Evolutionary conservation across 225 moss, liverwort and hornwort species (phyloP).

Genomic region (Rhytidiadelphus loreus): DNA sequence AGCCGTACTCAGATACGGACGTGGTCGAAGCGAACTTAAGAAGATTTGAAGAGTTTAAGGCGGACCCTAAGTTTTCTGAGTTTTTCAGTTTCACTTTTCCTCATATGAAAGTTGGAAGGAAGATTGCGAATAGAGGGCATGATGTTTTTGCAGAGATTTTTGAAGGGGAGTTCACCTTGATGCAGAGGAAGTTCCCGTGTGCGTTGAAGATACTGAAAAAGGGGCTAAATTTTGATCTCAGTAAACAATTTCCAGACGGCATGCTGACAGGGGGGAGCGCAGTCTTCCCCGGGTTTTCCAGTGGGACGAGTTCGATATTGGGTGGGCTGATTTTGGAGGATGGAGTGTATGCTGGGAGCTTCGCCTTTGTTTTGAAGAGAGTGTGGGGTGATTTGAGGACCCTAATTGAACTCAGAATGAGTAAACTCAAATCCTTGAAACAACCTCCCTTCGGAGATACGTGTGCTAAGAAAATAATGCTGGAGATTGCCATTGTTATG

Average conservation of each 20-base stretch:
- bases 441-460: neutral
- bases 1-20: neutral
- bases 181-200: neutral
- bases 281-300: neutral
- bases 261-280: neutral
- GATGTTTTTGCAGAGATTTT: neutral
- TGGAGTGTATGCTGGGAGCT: neutral
- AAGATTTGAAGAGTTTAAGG: neutral
- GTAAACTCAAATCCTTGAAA: neutral
- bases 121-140: fast-evolving
- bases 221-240: neutral
- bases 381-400: neutral
- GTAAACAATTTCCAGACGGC: neutral
- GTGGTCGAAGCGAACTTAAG: neutral
- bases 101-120: neutral
- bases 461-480: neutral
- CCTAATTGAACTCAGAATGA: neutral
- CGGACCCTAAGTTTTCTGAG: neutral
- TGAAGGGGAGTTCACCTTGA: neutral
- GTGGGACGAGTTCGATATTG: neutral
- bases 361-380: neutral
- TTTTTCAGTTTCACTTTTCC: neutral
- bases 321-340: neutral
- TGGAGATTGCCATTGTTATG: neutral
- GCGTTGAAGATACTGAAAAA: neutral